A percentile compares a stretch with the other conserved stretches of the same genome.
These are phyloP conservation scores for Cercospora brassicicola DNA, from an alignment of 2,329 filamentous ascomycete genomes.

Conservation along the genomic window DNA sequence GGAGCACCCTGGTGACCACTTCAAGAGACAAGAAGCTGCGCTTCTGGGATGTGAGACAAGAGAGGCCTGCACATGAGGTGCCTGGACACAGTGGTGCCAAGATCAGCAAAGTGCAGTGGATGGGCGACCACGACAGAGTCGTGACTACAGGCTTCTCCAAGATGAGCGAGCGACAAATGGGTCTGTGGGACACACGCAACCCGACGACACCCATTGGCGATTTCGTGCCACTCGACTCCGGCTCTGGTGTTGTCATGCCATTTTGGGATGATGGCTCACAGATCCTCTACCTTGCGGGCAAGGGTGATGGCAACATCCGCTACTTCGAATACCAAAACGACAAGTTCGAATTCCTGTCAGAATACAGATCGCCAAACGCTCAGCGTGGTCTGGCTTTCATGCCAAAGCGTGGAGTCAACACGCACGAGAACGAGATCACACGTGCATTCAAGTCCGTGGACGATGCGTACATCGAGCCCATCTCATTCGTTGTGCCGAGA, in stretches of 20 bases:
- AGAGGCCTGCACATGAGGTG: conserved; percentile 80
- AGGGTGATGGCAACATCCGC: conserved; percentile 97
- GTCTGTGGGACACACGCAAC: conserved; percentile 88
- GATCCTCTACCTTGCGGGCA: conserved; percentile 93
- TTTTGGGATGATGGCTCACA: conserved; percentile 99
- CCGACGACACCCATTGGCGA: conserved; percentile 79
- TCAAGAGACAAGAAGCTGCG: conserved; percentile 97
- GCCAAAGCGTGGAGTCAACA: conserved; percentile 90
- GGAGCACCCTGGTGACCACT: conserved; percentile 82
- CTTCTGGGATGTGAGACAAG: conserved; percentile 95
- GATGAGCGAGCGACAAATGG: conserved; percentile 97
- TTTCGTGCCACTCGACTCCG: conserved; percentile 87
- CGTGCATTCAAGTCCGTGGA: conserved; percentile 96
- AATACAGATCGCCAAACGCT: conserved; percentile 95
- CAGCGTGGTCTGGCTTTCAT: conserved; percentile 93
- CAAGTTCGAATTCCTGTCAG: conserved; percentile 95
- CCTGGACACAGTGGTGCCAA: conserved; percentile 89
- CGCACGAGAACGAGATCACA: conserved; percentile 95
- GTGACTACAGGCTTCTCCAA: conserved; percentile 96
- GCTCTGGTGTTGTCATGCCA: conserved; percentile 97
- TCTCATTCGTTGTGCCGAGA: conserved; percentile 94
- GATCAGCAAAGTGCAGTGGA: conserved; percentile 94
- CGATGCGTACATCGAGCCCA: conserved; percentile 89
- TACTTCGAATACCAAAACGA: conserved; percentile 99
- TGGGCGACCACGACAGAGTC: conserved; percentile 94